phyloP scores from a whole-genome alignment of 2,329 filamentous ascomycete species.

The Phialophora tarda region DNA sequence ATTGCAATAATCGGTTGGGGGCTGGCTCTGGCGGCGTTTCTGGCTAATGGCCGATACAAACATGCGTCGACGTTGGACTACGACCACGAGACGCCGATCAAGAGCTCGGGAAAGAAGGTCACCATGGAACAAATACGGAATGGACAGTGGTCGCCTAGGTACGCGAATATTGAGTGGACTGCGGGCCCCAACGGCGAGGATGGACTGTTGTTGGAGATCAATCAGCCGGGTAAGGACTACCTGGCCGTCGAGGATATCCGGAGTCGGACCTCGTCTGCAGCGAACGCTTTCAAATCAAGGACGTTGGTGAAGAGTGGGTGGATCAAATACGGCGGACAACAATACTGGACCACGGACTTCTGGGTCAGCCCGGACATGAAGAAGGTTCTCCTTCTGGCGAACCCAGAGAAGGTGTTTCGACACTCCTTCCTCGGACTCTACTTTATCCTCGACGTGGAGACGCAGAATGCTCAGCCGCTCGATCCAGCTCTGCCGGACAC shows the following conservation, averaged over 20 bases:
- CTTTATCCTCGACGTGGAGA: conserved; percentile 89
- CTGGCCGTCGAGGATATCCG: conserved; percentile 87
- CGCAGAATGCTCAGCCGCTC: conserved; percentile 76
- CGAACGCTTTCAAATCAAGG: conserved; percentile 58
- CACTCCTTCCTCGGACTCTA: conserved; percentile 86
- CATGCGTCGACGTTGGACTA: conserved; percentile 41
- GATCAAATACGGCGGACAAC: conserved; percentile 66
- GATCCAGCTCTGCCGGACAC: conserved; percentile 70
- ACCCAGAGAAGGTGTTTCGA: conserved; percentile 78
- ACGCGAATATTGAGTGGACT: conserved; percentile 55
- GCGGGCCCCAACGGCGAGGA: conserved; percentile 63
- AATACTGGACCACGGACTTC: conserved; percentile 64
- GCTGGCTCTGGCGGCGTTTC: conserved; percentile 52
- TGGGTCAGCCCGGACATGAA: conserved; percentile 83
- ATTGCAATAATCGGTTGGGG: conserved; percentile 54
- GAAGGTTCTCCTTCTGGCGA: conserved; percentile 81
- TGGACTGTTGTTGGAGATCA: conserved; percentile 78
- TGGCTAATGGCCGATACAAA: conserved; percentile 46
- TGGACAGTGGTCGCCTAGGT: conserved; percentile 47
- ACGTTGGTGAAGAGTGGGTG: conserved; percentile 74
- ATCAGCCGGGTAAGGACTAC: conserved; percentile 69
- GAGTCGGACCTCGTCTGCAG: conserved; percentile 51
- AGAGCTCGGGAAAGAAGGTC: conserved; percentile 49
- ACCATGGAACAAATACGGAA: conserved; percentile 51
- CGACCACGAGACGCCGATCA: conserved; percentile 43